phyloP scores from a whole-genome alignment of 164 flowering plant species.

The Vitis amurensis region DNA sequence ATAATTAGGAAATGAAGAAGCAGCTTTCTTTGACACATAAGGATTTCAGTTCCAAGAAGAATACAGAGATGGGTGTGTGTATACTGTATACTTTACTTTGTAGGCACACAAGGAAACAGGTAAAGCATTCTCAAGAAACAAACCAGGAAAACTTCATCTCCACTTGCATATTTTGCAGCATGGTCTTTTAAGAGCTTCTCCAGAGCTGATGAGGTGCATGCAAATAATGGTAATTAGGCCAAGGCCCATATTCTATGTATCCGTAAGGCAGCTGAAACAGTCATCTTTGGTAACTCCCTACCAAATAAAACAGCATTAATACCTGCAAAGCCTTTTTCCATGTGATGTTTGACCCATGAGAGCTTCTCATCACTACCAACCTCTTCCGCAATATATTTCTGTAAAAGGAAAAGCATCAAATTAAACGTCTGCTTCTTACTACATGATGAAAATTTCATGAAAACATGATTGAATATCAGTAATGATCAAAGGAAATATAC shows the following conservation, averaged over 20 bases:
- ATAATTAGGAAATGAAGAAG: no score
- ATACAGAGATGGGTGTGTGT: no score
- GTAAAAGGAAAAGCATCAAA: slow-evolving; percentile 15
- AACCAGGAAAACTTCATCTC: slow-evolving; percentile 81
- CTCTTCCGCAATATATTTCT: slow-evolving; percentile 73
- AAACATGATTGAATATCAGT: background rate
- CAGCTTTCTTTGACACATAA: no score
- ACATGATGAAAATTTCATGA: background rate
- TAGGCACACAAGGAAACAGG: no score
- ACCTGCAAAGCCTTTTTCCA: slow-evolving; percentile 78
- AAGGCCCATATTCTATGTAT: no score
- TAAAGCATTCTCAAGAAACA: background rate
- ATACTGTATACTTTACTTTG: no score
- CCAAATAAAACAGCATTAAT: no score
- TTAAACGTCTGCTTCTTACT: background rate
- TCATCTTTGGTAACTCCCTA: no score
- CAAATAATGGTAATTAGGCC: no score
- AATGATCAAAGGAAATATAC: background rate
- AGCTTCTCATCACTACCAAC: slow-evolving; percentile 49
- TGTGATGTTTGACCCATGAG: slow-evolving; percentile 55
- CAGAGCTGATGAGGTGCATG: slow-evolving; percentile 52
- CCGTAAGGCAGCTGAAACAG: no score
- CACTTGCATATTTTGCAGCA: slow-evolving; percentile 83
- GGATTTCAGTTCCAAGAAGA: background rate
- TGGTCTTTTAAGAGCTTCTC: slow-evolving; percentile 58